Conservation (phyloP, 2,329 filamentous ascomycete species). For the Phialophora macrospora region DNA sequence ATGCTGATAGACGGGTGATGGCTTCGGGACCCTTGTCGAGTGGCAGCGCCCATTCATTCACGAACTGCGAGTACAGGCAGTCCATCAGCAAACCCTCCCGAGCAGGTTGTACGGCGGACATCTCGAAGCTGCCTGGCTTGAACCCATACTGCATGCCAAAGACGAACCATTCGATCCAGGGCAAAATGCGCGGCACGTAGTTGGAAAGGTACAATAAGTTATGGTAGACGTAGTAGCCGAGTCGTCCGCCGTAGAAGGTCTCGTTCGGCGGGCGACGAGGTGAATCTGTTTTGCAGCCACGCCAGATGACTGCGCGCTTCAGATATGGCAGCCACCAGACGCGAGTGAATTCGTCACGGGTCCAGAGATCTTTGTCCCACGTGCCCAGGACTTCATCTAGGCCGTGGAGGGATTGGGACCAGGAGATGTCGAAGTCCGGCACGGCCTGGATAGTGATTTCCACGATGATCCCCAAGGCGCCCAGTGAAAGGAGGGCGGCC, state of each 20-base stretch:
- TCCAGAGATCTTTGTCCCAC: constrained; percentile 81
- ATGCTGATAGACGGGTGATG: constrained; percentile 78
- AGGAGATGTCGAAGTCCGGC: constrained; percentile 80
- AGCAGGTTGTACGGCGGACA: constrained; percentile 78
- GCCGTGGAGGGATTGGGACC: constrained; percentile 78
- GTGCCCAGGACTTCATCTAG: constrained; percentile 70
- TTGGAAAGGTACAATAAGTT: constrained; percentile 82
- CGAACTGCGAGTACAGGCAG: constrained; percentile 96
- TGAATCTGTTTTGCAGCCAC: constrained; percentile 75
- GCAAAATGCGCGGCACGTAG: constrained; percentile 76
- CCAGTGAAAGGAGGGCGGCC: constrained; percentile 83
- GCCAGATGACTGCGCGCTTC: constrained; percentile 85
- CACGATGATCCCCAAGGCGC: constrained; percentile 86
- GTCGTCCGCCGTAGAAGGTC: constrained; percentile 78
- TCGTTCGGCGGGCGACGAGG: constrained; percentile 62
- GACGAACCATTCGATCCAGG: constrained; percentile 92
- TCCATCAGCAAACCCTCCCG: constrained; percentile 88
- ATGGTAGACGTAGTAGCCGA: constrained; percentile 92
- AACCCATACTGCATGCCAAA: constrained; percentile 99
- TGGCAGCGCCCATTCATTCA: constrained; percentile 97
- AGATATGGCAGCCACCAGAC: constrained; percentile 99
- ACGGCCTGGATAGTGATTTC: constrained; percentile 85
- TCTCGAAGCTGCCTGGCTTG: constrained; percentile 65
- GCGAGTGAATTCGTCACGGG: constrained; percentile 80
- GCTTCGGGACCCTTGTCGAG: constrained; percentile 85